Conservation (phyloP, 306 rosid genomes). For the Oxytropis ochrocephala region DNA sequence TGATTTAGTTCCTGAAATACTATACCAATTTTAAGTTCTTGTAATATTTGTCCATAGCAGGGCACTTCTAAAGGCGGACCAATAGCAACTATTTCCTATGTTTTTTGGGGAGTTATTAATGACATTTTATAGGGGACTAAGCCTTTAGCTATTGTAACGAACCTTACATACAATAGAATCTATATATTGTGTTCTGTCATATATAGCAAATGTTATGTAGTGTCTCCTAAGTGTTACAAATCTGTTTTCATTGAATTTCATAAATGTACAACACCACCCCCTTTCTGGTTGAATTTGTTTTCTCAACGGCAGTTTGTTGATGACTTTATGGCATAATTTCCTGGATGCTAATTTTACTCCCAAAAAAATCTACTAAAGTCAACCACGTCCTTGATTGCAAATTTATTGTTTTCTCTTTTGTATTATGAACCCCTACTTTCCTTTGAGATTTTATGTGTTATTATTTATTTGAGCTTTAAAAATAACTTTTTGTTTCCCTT, state of each 20-base stretch:
- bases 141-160: too few relatives aligned
- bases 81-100: too few relatives aligned
- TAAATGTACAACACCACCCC: not conserved
- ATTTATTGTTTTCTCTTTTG: not conserved
- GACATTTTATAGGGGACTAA: too few relatives aligned
- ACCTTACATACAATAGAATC: not conserved
- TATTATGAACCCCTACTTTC: not conserved
- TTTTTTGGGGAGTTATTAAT: too few relatives aligned
- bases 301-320: not conserved
- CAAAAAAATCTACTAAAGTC: not conserved
- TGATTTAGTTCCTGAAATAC: too few relatives aligned
- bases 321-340: conserved; percentile 10
- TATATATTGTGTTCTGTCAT: not conserved
- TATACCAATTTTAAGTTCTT: too few relatives aligned
- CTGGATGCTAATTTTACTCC: not conserved
- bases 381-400: not conserved
- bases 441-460: not conserved
- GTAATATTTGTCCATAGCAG: too few relatives aligned
- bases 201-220: not conserved
- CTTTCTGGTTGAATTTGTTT: not conserved
- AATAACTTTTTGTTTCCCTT: conserved; percentile 22
- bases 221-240: not conserved
- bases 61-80: too few relatives aligned
- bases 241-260: not conserved
- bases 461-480: not conserved